Conservation (phyloP, 2,329 filamentous ascomycete species). For the Penicillium sp. region DNA sequence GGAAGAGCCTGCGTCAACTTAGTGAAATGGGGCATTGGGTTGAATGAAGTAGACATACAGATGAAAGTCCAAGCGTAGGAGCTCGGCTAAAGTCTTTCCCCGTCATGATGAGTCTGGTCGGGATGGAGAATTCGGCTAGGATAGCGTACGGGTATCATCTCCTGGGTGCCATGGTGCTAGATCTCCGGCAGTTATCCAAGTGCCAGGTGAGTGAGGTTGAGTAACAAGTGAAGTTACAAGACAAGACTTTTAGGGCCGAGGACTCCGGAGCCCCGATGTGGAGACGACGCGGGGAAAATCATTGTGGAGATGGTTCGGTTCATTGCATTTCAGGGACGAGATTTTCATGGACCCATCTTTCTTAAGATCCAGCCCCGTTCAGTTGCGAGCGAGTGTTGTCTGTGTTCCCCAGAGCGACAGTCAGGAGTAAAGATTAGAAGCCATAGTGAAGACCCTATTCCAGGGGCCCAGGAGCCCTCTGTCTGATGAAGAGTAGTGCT, state of each 20-base stretch:
- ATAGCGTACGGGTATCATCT: background rate
- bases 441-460: no score
- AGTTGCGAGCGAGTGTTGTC: no score
- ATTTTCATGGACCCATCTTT: background rate
- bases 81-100: background rate
- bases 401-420: no score
- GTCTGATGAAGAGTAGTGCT: no score
- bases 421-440: no score
- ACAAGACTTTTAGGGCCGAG: background rate
- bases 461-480: no score
- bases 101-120: background rate
- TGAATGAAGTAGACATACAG: background rate
- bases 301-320: conserved; percentile 6
- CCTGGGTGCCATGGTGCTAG: background rate
- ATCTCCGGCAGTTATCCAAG: background rate
- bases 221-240: background rate
- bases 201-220: background rate
- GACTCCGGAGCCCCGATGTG: background rate
- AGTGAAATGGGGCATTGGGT: background rate
- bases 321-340: background rate
- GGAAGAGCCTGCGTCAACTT: conserved; percentile 1
- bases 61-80: background rate
- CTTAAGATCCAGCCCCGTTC: no score
- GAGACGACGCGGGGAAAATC: background rate
- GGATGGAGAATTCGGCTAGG: background rate